Base-by-base conservation (phyloP, 148 eudicot genomes). In the Rhododendron ovatum region DNA sequence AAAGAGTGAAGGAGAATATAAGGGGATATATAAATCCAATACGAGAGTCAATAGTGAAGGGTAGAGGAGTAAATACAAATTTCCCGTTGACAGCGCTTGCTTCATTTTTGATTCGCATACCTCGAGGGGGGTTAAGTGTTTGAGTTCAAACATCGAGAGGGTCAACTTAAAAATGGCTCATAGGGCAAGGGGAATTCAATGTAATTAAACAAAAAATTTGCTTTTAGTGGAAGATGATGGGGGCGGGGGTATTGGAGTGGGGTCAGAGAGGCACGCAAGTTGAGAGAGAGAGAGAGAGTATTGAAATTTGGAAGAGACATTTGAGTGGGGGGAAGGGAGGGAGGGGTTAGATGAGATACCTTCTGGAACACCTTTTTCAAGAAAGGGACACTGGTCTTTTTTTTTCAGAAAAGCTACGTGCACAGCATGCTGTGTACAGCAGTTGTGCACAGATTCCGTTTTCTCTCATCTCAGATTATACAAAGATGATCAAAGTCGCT, bases 361-460 rank as follows among this genome's bases (percentile, higher is more conserved):
- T 82, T 78, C 73, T 78, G 35, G 78, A 76, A 30, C 26, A 39
- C 87, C 89, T 87, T 90, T 89, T 88, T 87, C 45, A 15, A 80
- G 93, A 92, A 88, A 92, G 86, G 20, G 93, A 91, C 91, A 14
- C 45, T 20, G 26, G 39, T 74, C 63, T 53, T 88, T 83, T 30
- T 30, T 71, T n/a, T n/a, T n/a, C n/a, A n/a, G n/a, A n/a, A n/a
- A n/a, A n/a, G n/a, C n/a, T n/a, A n/a, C n/a, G n/a, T n/a, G n/a
- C n/a, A n/a, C n/a, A n/a, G n/a, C n/a, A n/a, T n/a, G n/a, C n/a
- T n/a, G n/a, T n/a, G n/a, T n/a, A n/a, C n/a, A n/a, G n/a, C n/a
- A n/a, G n/a, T n/a, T n/a, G n/a, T n/a, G n/a, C n/a, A n/a, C n/a
- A n/a, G n/a, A n/a, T n/a, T n/a, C n/a, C n/a, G n/a, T n/a, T n/a